Evolutionary conservation across 176 grass and related monocot genomes (phyloP), one percentile per base, ranked within the genome.

Genomic region (Aegilops tauschii): DNA sequence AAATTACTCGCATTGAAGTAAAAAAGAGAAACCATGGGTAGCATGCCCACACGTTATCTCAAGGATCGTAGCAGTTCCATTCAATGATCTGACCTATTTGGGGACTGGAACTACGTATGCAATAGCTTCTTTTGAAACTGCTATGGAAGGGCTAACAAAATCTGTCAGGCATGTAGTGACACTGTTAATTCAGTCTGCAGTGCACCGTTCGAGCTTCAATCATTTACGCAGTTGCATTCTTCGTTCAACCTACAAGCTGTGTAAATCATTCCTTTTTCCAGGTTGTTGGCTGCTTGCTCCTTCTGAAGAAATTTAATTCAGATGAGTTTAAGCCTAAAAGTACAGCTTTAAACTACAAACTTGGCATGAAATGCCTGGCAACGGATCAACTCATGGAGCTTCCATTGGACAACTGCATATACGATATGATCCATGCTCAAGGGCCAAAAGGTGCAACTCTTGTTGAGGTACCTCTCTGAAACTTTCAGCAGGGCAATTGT

Each of bases 361-460:
- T 70, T 90, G 90, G 70, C 20, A 92, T 92, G 88, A 93, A 92
- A 85, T 84, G 86, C 65, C 88, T 94, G 79, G 71, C 82, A 31
- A 98, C 92, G 77, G 93, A 98, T 90, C 88, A 95, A 83, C 67
- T 93, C 66, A 74, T 98, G 69, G 96, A 98, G 54, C 93, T 98
- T 86, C 92, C 96, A 44, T 66, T 95, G 62, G 96, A 95, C 27
- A 85, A 91, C 29, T 86, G 91, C 58, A 92, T 98, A 82, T 98
- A 98, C 37, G 93, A 95, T 90, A 93, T 98, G 93, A 89, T 98
- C 81, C 89, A 90, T 85, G 88, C 69, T 16, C 82, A 92, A 89
- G 96, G 96, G 61, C 69, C 89, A 80, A 94, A 91, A 91, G 96
- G 96, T 76, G 90, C 91, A 78, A 98, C 93, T 29, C 93, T 98